phyloP scores from a whole-genome alignment of 768 basidiomycete genomes.

The Suillus weaverae region DNA sequence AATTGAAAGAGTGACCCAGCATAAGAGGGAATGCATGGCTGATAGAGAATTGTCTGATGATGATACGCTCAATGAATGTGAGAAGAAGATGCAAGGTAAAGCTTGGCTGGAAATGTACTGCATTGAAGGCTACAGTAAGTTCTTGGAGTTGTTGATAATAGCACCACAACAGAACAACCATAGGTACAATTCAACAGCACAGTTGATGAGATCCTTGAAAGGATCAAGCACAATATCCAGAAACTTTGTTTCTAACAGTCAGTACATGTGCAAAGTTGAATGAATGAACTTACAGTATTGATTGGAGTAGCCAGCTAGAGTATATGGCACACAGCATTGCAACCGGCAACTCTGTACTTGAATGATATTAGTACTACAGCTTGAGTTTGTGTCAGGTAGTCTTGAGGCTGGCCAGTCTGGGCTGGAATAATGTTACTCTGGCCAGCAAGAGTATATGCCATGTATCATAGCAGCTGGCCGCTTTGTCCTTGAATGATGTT shows the following conservation, averaged over 20 bases:
- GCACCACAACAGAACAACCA: background rate
- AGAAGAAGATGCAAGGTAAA: background rate
- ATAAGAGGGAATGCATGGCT: background rate
- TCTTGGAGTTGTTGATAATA: background rate
- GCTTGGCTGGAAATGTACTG: background rate
- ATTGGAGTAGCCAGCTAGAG: background rate
- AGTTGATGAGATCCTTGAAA: background rate
- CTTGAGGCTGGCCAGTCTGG: too few relatives aligned
- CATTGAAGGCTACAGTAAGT: slow-evolving; percentile 2
- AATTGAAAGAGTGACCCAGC: background rate
- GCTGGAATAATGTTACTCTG: too few relatives aligned
- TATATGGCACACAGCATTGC: too few relatives aligned
- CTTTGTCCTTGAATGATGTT: too few relatives aligned
- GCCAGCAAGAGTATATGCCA: too few relatives aligned
- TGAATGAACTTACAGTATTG: background rate
- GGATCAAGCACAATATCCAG: background rate
- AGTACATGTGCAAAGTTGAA: background rate
- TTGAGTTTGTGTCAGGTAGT: too few relatives aligned
- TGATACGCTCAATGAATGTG: background rate
- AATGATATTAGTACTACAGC: too few relatives aligned
- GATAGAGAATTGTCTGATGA: background rate
- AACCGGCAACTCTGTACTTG: too few relatives aligned
- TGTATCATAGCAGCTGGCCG: too few relatives aligned
- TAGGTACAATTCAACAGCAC: background rate
- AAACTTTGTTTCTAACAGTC: background rate